These are phyloP conservation scores for Trichoderma sp. DNA, from an alignment of 2,329 filamentous ascomycete species.

Conservation along the genomic window DNA sequence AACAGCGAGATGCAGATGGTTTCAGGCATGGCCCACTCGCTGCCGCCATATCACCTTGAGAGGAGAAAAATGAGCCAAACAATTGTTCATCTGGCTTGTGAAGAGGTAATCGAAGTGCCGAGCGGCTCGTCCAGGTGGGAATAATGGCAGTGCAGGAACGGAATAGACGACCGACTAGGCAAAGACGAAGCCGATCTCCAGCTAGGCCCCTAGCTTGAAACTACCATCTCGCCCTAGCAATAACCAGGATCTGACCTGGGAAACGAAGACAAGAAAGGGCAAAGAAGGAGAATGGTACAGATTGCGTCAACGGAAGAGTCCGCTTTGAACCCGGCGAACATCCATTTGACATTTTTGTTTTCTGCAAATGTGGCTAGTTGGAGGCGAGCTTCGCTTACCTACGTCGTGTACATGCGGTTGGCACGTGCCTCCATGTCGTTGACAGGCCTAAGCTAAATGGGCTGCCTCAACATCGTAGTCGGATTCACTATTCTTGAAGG, in stretches of 20 bases:
- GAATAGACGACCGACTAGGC: conserved; percentile 40
- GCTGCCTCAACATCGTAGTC: not conserved
- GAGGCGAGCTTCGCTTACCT: not conserved
- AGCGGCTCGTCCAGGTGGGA: not conserved
- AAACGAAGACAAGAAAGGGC: not conserved
- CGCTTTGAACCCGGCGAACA: not conserved
- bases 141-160: not conserved
- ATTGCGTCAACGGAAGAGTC: not conserved
- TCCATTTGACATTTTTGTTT: not conserved
- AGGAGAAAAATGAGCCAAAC: not conserved
- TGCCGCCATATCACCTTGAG: not conserved
- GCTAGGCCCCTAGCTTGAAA: not conserved
- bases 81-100: not conserved
- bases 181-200: conserved; percentile 72
- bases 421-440: not conserved
- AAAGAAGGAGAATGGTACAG: not conserved
- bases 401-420: too few relatives aligned
- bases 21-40: not conserved
- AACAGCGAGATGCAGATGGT: not conserved
- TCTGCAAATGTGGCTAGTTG: not conserved
- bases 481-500: too few relatives aligned
- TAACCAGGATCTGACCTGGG: not conserved
- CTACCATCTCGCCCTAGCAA: not conserved
- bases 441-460: not conserved
- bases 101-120: not conserved